A percentile compares a stretch with the other conserved stretches of the same genome.
Conservation (phyloP, 2,329 filamentous ascomycete species). For the Fusarium sp. region DNA sequence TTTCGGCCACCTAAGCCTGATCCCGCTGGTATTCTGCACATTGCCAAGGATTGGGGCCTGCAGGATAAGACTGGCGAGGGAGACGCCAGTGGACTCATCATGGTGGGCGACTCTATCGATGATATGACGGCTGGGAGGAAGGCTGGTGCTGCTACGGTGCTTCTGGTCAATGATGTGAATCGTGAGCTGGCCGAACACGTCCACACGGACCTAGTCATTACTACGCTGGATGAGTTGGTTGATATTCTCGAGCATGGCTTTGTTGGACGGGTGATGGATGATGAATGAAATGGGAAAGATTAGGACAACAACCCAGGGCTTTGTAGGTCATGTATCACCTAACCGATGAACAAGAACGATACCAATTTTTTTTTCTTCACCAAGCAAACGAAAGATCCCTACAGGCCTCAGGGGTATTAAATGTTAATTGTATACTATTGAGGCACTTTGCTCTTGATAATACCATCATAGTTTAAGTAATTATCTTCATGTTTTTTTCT, state of each 20-base stretch:
- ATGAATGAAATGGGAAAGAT: conserved; percentile 6
- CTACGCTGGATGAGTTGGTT: conserved; percentile 80
- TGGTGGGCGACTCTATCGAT: conserved; percentile 86
- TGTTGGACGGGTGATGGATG: conserved; percentile 58
- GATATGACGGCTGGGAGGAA: conserved; percentile 89
- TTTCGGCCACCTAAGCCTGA: conserved; percentile 88
- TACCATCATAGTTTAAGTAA: no score
- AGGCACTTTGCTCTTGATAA: no score
- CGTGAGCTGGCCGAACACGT: conserved; percentile 74
- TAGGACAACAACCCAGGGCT: background rate
- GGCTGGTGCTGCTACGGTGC: conserved; percentile 90
- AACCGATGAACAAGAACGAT: background rate
- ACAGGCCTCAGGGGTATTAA: background rate
- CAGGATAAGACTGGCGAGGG: conserved; percentile 42
- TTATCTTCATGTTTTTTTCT: no score
- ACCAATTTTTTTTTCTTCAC: background rate
- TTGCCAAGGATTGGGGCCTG: conserved; percentile 81
- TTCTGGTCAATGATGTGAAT: conserved; percentile 89
- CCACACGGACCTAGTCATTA: conserved; percentile 81
- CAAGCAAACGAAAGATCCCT: conserved; percentile 1
- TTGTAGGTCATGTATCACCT: background rate
- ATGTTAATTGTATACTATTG: no score
- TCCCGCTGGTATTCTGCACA: conserved; percentile 88
- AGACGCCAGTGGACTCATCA: conserved; percentile 66
- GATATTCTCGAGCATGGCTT: conserved; percentile 81